Evolutionary conservation across 2,329 filamentous ascomycete species (phyloP).

Genomic region (Tricladium varicosporioides): DNA sequence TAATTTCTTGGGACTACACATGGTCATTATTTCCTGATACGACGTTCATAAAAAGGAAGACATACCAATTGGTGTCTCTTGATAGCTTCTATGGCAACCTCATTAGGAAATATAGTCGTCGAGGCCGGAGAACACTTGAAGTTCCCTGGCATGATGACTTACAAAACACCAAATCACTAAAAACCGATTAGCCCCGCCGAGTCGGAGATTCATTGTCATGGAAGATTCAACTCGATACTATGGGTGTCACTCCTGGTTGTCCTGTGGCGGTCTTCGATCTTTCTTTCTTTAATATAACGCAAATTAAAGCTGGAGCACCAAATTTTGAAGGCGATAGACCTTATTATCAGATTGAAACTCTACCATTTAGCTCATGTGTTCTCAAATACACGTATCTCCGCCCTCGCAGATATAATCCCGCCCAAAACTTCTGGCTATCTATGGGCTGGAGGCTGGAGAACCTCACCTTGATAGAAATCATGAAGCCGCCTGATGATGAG

Average conservation of each 20-base stretch:
- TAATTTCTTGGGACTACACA: conserved; percentile 3
- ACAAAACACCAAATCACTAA: not conserved
- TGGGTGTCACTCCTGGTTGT: not conserved
- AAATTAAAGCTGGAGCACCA: not conserved
- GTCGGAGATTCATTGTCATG: not conserved
- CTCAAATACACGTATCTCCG: too few species aligned
- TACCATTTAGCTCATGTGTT: too few species aligned
- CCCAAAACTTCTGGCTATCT: too few species aligned
- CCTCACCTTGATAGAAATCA: too few species aligned
- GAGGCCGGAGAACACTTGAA: not conserved
- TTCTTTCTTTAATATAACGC: not conserved
- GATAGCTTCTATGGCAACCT: not conserved
- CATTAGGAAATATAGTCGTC: not conserved
- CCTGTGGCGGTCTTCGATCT: not conserved
- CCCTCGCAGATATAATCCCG: too few species aligned
- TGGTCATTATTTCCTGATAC: conserved; percentile 3
- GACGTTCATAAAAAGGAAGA: conserved; percentile 1
- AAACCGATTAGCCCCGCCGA: not conserved
- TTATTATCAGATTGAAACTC: not conserved
- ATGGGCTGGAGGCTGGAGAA: too few species aligned
- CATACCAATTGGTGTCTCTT: not conserved
- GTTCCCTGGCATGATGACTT: not conserved
- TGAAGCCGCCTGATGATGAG: not conserved
- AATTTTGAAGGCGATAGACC: not conserved
- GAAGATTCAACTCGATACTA: conserved; percentile 1